Conservation (phyloP, 2,329 filamentous ascomycete species). For the Hypoxylon rubiginosum region DNA sequence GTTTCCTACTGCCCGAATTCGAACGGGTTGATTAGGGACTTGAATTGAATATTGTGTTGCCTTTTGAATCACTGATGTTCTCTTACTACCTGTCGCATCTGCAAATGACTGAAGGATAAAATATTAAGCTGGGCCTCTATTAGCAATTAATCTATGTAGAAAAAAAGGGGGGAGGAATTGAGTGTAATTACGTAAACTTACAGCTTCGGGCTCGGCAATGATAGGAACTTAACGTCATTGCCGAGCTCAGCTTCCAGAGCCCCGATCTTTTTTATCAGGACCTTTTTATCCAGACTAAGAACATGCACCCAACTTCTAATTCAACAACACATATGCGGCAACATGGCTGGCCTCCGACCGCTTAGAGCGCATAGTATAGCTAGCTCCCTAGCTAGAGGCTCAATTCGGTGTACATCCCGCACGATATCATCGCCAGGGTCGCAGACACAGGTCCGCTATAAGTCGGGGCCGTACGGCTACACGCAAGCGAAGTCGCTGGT, state of each 20-base stretch:
- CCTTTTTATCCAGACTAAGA: conserved; percentile 10
- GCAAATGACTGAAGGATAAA: neutral
- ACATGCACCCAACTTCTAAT: conserved; percentile 20
- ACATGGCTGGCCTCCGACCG: conserved; percentile 37
- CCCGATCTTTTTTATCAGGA: conserved; percentile 33
- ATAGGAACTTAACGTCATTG: conserved; percentile 38
- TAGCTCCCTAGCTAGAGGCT: conserved; percentile 20
- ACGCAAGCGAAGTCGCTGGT: conserved; percentile 87
- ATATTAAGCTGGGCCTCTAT: neutral
- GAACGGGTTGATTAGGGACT: conserved; percentile 13
- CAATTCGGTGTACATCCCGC: conserved; percentile 17
- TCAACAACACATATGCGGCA: conserved; percentile 19
- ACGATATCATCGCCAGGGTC: conserved; percentile 20
- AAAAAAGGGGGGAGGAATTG: conserved; percentile 21
- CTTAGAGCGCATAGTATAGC: conserved; percentile 28
- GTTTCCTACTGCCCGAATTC: conserved; percentile 19
- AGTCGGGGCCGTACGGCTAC: conserved; percentile 80
- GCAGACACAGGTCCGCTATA: conserved; percentile 58
- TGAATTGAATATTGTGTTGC: conserved; percentile 12
- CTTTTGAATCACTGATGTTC: neutral
- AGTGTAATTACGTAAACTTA: conserved; percentile 28
- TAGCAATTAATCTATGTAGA: neutral
- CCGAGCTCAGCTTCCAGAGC: conserved; percentile 41
- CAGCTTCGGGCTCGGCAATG: conserved; percentile 36
- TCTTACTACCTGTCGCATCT: neutral